A percentile compares a stretch with the other conserved stretches of the same genome.
phyloP scores from a whole-genome alignment of 495 filamentous ascomycete species.

The Astrothelium subdiscretum region DNA sequence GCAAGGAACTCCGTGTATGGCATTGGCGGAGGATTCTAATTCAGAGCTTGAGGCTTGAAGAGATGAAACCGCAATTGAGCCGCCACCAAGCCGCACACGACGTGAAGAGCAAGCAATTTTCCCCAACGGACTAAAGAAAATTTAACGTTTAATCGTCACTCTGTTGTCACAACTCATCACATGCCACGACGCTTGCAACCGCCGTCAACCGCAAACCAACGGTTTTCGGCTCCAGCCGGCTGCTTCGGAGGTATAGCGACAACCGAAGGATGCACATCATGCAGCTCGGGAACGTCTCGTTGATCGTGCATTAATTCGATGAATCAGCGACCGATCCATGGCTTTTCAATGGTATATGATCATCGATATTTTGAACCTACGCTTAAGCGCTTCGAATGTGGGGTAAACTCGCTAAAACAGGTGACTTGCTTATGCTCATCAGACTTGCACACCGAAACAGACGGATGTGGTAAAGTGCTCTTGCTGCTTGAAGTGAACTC shows the following conservation, averaged over 20 bases:
- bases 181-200: background rate
- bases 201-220: background rate
- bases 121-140: background rate
- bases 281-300: conserved; percentile 1
- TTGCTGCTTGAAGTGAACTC: background rate
- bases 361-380: background rate
- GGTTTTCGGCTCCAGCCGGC: background rate
- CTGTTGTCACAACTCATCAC: background rate
- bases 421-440: background rate
- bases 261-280: background rate
- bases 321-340: background rate
- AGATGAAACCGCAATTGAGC: background rate
- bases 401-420: background rate
- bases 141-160: background rate
- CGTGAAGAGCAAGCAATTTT: background rate
- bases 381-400: background rate
- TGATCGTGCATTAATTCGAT: background rate
- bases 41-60: background rate
- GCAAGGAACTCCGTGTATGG: background rate
- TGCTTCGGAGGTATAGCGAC: background rate
- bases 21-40: background rate
- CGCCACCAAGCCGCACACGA: background rate
- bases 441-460: background rate
- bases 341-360: background rate
- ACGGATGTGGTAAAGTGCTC: background rate